phyloP scores from a whole-genome alignment of 495 filamentous ascomycete genomes.

The Annulohypoxylon moriforme region DNA sequence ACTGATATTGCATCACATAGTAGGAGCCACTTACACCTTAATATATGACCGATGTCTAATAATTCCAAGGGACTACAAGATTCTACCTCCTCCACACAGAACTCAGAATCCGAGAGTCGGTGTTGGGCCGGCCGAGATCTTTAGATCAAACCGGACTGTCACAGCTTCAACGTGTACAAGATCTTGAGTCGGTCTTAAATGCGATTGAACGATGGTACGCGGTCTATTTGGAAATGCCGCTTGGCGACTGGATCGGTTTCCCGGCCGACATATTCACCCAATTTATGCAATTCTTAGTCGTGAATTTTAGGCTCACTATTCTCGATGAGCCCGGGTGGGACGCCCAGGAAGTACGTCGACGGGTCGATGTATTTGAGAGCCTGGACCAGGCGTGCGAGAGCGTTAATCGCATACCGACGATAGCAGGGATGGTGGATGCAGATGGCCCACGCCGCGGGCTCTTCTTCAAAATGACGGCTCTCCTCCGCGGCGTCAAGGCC shows the following conservation, averaged over 20 bases:
- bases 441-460: slow-evolving; percentile 29
- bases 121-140: slow-evolving; percentile 2
- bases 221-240: slow-evolving; percentile 50
- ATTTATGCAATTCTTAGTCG: slow-evolving; percentile 54
- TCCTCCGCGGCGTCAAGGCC: slow-evolving; percentile 29
- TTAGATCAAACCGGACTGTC: slow-evolving; percentile 32
- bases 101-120: slow-evolving; percentile 28
- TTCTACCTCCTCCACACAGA: slow-evolving; percentile 34
- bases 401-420: slow-evolving; percentile 14
- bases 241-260: slow-evolving; percentile 49
- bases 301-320: slow-evolving; percentile 57
- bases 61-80: slow-evolving; percentile 19
- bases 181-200: slow-evolving; percentile 46
- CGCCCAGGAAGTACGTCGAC: slow-evolving; percentile 26
- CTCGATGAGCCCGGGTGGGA: slow-evolving; percentile 51
- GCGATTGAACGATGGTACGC: slow-evolving; percentile 55
- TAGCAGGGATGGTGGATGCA: slow-evolving; percentile 30
- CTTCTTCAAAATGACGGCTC: slow-evolving; percentile 30
- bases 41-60: not conserved
- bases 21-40: not conserved
- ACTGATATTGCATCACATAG: slow-evolving; percentile 26
- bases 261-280: slow-evolving; percentile 55
- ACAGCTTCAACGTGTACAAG: slow-evolving; percentile 31
- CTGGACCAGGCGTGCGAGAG: slow-evolving; percentile 34
- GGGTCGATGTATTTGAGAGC: slow-evolving; percentile 35